Evolutionary conservation across 1,139 yeast species (phyloP), one percentile per base, ranked within the genome.

Genomic region (Pichia sp.): DNA sequence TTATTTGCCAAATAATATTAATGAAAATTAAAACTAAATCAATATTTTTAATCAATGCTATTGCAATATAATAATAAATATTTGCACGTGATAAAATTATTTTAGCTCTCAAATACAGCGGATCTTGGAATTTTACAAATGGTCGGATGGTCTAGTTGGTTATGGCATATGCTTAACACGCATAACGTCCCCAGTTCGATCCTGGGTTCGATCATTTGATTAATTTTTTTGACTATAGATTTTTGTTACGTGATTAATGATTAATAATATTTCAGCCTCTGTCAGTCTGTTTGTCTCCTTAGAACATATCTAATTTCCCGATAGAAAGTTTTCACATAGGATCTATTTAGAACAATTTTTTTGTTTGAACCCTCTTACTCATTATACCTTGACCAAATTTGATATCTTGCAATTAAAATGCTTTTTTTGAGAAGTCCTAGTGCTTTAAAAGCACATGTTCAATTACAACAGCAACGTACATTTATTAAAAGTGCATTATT

Each of bases 181-280:
- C 95, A 85, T 90, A 85, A 86, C 90, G 96, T 88, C 96, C 96
- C 96, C 96, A 86, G 96, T 88, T 88, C 96, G 96, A 88, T 85
- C 96, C 96, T 87, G 96, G 96, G 96, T 88, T 84, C 80, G 86
- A 85, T 86, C 96, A 88, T 48, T 50, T 50, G 34, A 41, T 5
- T 36, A 9, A 30, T 7, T n/a, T 43, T 30, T 30, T 34, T 10
- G 7, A 8, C 27, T 36, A 9, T 10, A 6, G 4, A 31, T 33
- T 35, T 41, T 45, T 18, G 18, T 18, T 18, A 18, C 18, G 18
- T 18, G 18, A 18, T 18, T 18, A 18, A 18, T 18, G 18, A 18
- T 18, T 18, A 18, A 18, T 18, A 18, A 18, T 18, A 18, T 18
- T 18, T 18, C 18, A 18, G 18, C 18, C 18, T 18, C 18, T 18